Evolutionary conservation across 306 rosid genomes (phyloP), one percentile per base, ranked within the genome.

Genomic region (Parietaria judaica): DNA sequence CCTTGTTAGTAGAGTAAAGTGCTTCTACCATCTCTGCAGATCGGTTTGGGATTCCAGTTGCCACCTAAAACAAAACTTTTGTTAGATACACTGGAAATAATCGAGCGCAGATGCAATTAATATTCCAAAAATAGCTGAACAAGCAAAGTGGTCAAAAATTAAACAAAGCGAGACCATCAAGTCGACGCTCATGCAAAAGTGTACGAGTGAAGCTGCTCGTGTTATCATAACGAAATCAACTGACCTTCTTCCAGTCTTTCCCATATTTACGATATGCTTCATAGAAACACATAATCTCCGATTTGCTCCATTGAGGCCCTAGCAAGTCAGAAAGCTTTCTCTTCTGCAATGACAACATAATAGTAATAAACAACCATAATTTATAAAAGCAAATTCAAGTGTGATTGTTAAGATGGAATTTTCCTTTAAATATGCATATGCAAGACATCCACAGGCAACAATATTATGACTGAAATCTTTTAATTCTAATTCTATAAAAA

Each of bases 211-310:
- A 49, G 53, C 14, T 9, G 13, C 10, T 4, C n/a, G 15, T 49
- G 13, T 5, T n/a, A 1, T 49, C 3, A 14, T 72, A 16, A 48
- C 52, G 65, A 64, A 52, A 35, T 61, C 39, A 55, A 75, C 88
- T 72, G 53, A 86, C 99, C 96, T 86, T 84, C 79, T 84, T 92
- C 99, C 99, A 92, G 61, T 92, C 96, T 78, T 78, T 88, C 64
- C 96, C 99, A 72, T 77, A 64, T 74, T 79, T 86, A 60, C 99
- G 95, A 50, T 84, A 92, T 56, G 94, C 96, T 73, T 81, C 87
- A 65, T 86, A 92, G 79, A 92, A 92, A 50, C 60, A 75, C 74
- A 76, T 80, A 63, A 92, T 90, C 73, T 88, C 96, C 50, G 70
- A 81, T 78, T 79, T 80, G 75, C 87, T 82, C 99, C 99, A 92